Percentiles rank a stretch among this genome's conserved stretches.
phyloP scores from a whole-genome alignment of 441 rosid genomes.

The Eruca vesicaria region DNA sequence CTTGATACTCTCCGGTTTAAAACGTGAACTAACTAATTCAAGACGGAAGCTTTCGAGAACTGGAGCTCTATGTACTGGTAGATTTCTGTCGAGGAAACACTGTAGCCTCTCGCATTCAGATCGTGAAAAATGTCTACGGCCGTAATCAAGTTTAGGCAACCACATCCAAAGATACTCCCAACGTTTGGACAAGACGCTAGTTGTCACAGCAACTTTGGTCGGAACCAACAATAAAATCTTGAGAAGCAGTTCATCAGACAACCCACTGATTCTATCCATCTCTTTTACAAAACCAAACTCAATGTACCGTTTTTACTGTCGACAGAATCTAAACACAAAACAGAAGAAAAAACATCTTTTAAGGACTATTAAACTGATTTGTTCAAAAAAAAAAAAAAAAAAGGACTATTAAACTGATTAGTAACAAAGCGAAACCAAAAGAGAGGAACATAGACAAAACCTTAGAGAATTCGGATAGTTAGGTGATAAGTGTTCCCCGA shows the following conservation, averaged over 20 bases:
- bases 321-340: too few relatives aligned
- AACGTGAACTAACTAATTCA: too few relatives aligned
- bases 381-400: too few relatives aligned
- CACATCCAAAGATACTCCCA: too few relatives aligned
- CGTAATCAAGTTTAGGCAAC: not conserved
- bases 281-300: not conserved
- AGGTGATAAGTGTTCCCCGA: not conserved
- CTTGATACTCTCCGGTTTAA: too few relatives aligned
- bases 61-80: conserved; percentile 18
- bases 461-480: not conserved
- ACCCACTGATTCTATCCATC: conserved; percentile 8
- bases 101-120: not conserved
- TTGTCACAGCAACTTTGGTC: too few relatives aligned
- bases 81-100: not conserved
- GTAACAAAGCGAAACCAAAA: not conserved
- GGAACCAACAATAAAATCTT: not conserved
- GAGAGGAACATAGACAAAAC: not conserved
- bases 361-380: too few relatives aligned
- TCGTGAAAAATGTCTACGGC: rapidly evolving
- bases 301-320: too few relatives aligned
- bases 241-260: conserved; percentile 14
- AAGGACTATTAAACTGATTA: too few relatives aligned
- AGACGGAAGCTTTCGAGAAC: conserved; percentile 2
- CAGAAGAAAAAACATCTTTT: too few relatives aligned
- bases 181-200: too few relatives aligned